Evolutionary conservation across 805 yeast species (phyloP), one percentile per base, ranked within the genome.

Genomic region (Zygosaccharomyces lentus): DNA sequence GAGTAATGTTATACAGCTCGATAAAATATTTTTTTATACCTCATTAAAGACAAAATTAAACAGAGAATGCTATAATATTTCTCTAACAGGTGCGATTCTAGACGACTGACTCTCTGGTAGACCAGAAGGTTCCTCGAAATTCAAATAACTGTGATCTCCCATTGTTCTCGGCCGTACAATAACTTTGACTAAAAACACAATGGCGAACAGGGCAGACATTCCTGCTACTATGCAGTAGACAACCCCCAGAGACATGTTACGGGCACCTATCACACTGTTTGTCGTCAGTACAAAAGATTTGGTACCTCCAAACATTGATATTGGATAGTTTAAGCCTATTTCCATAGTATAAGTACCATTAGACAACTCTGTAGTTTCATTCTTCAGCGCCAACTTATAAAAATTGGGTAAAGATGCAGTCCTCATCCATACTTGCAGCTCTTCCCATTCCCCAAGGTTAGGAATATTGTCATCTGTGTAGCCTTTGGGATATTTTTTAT

Each of bases 371-470:
- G 70, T 70, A 2, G 78, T 71, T 48, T 80, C 83, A 66, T 87
- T 90, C 55, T 84, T 80, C 37, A 84, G 75, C 34, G 89, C 90
- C 30, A 89, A 68, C 62, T 93, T 91, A 73, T 84, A 81, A 61
- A 93, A 91, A 9, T 84, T 79, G 23, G 98, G 95, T 51, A 91
- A 72, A 0, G 95, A 96, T 0, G 98, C 96, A 1, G 97, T 89
- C 50, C 87, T 75, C 91, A 86, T 85, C 95, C 95, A 86, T 55
- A 85, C 86, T 57, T 85, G 91, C 50, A 86, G 75, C 49, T 80
- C 82, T 48, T 75, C 78, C 87, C 87, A 81, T 7, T 70, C 65
- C 1, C 81, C 70, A 27, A 86, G 61, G 59, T 85, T 86, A 4
- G 93, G 93, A 40, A 86, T 41, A 59, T 84, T 85, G 0, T 75